Conservation (phyloP, 805 yeast genomes). For the Sugiyamaella floridensis region DNA sequence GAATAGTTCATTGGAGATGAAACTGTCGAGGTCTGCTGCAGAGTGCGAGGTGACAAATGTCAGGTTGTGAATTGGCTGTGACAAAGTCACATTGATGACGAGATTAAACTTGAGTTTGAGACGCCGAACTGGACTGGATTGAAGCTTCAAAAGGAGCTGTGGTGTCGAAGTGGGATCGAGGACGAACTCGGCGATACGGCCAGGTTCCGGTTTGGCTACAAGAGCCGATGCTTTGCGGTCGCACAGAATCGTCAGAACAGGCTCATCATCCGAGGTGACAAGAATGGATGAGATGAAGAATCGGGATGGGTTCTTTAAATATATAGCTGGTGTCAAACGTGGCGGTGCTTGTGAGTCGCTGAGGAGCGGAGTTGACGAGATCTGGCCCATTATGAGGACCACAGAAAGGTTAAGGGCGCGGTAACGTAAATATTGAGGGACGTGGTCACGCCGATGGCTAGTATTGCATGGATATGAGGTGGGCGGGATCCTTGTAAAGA, state of each 20-base stretch:
- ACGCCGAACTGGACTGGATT: constrained; percentile 5
- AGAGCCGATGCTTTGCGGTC: constrained; percentile 5
- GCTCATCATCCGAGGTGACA: not conserved
- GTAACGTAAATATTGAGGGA: too few relatives aligned
- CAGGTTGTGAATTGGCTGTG: constrained; percentile 21
- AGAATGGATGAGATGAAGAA: constrained; percentile 3
- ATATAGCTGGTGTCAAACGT: not conserved
- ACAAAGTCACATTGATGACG: constrained; percentile 3
- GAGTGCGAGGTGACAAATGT: constrained; percentile 29
- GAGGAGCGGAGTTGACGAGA: not conserved
- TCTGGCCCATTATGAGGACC: constrained; percentile 5
- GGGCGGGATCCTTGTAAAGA: too few relatives aligned
- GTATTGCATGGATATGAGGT: too few relatives aligned
- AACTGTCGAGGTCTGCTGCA: constrained; percentile 24
- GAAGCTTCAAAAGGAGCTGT: constrained; percentile 14
- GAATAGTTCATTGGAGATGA: constrained; percentile 31
- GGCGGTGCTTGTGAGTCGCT: not conserved
- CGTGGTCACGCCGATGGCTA: too few relatives aligned
- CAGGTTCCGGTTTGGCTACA: not conserved
- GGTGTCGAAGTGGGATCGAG: not conserved
- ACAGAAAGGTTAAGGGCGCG: too few relatives aligned
- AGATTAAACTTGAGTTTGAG: constrained; percentile 16
- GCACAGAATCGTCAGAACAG: constrained; percentile 1
- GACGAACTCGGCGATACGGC: constrained; percentile 2
- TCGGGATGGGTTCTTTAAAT: not conserved